Conservation (phyloP, 208 protist species). For the Angomonas ambiguus region DNA sequence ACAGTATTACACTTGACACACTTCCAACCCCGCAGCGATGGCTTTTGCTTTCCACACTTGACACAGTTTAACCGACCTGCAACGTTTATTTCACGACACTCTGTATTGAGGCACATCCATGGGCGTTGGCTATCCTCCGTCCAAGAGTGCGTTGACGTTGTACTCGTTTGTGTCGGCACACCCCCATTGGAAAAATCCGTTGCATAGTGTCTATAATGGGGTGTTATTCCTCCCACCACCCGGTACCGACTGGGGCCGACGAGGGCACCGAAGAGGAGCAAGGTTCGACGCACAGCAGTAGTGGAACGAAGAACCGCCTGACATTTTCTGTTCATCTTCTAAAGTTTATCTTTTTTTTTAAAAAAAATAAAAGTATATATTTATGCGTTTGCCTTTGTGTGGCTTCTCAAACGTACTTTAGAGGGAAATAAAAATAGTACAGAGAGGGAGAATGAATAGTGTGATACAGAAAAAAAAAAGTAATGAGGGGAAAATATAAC, state of each 20-base stretch:
- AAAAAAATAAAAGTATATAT: not conserved
- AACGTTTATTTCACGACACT: slow-evolving; percentile 60
- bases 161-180: too few species aligned
- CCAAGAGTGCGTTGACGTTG: too few species aligned
- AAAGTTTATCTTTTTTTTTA: slow-evolving; percentile 8
- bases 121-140: slow-evolving; percentile 26
- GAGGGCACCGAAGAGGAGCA: not conserved
- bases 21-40: slow-evolving; percentile 68
- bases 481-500: too few species aligned
- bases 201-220: too few species aligned
- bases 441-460: too few species aligned
- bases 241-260: not conserved
- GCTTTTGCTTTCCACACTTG: slow-evolving; percentile 50
- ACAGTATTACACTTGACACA: slow-evolving; percentile 53
- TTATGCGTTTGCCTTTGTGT: too few species aligned
- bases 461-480: too few species aligned
- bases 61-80: slow-evolving; percentile 30
- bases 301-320: not conserved
- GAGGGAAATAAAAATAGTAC: too few species aligned
- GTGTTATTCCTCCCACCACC: too few species aligned
- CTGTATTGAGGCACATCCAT: slow-evolving; percentile 80
- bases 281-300: not conserved
- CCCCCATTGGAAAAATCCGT: too few species aligned
- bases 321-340: not conserved
- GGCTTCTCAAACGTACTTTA: too few species aligned